Evolutionary conservation across 306 rosid species (phyloP).

Genomic region (Cicer judaicum): DNA sequence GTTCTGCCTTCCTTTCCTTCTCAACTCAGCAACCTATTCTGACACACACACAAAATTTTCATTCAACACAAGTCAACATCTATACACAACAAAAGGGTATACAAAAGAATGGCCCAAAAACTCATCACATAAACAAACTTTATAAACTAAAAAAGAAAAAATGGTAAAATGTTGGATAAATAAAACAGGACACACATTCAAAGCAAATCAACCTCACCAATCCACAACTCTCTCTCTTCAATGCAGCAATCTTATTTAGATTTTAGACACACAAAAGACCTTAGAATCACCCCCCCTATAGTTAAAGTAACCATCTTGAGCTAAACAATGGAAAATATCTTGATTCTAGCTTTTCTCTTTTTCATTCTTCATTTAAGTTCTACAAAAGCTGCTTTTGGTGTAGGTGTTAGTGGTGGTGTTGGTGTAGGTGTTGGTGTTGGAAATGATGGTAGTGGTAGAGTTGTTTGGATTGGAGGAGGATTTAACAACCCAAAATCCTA

Average conservation of each 20-base stretch:
- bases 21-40: constrained; percentile 30
- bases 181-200: constrained; percentile 38
- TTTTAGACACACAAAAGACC: constrained; percentile 45
- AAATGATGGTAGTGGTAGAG: constrained; percentile 49
- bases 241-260: constrained; percentile 56
- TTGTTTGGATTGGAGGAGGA: constrained; percentile 76
- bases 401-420: constrained; percentile 44
- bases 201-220: constrained; percentile 59
- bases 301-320: constrained; percentile 37
- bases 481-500: constrained; percentile 53
- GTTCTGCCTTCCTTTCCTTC: not conserved
- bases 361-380: constrained; percentile 41
- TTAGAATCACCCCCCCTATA: constrained; percentile 44
- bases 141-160: constrained; percentile 12
- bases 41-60: constrained; percentile 32
- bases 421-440: constrained; percentile 53
- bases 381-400: constrained; percentile 53
- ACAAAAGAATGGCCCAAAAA: constrained; percentile 44
- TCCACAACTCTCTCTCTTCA: constrained; percentile 51
- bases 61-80: constrained; percentile 56
- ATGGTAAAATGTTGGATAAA: constrained; percentile 28
- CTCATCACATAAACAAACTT: constrained; percentile 26
- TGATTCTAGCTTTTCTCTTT: constrained; percentile 53
- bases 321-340: constrained; percentile 63
- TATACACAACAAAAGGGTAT: constrained; percentile 43